Conservation (phyloP, 441 rosid species). For the Populus hybrid region DNA sequence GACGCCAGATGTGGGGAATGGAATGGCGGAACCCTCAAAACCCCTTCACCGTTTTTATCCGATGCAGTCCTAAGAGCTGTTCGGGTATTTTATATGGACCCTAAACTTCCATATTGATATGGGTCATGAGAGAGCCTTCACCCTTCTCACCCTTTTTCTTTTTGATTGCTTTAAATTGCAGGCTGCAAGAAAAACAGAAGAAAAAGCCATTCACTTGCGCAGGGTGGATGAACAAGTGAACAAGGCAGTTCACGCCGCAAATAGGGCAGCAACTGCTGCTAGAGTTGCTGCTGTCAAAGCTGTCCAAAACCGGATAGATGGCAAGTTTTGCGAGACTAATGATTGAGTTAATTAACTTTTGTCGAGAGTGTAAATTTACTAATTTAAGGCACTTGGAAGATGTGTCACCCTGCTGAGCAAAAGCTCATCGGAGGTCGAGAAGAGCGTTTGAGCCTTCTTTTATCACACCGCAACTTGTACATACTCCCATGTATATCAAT, state of each 20-base stretch:
- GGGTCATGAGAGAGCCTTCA: not conserved
- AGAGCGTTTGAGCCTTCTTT: slow-evolving; percentile 29
- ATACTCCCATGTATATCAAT: slow-evolving; percentile 48
- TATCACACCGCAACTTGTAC: slow-evolving; percentile 56
- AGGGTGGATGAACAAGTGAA: slow-evolving; percentile 69
- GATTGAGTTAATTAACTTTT: slow-evolving; percentile 27
- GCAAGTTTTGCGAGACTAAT: slow-evolving; percentile 66
- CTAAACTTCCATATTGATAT: not conserved
- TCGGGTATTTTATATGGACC: slow-evolving; percentile 45
- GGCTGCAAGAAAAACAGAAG: slow-evolving; percentile 73
- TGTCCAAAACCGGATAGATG: slow-evolving; percentile 78
- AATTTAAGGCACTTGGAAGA: slow-evolving; percentile 32
- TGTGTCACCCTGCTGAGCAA: slow-evolving; percentile 38
- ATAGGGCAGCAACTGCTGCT: slow-evolving; percentile 84
- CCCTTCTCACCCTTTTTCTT: not conserved
- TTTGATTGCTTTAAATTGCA: slow-evolving; percentile 19
- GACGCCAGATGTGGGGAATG: slow-evolving; percentile 72
- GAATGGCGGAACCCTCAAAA: slow-evolving; percentile 60
- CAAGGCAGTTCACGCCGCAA: slow-evolving; percentile 64
- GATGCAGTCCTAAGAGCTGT: slow-evolving; percentile 55
- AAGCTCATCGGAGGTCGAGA: slow-evolving; percentile 50
- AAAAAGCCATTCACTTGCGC: slow-evolving; percentile 42
- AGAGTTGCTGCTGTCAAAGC: slow-evolving; percentile 95
- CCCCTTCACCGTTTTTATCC: slow-evolving; percentile 37
- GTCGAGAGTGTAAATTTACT: slow-evolving; percentile 30